Evolutionary conservation across 2,329 filamentous ascomycete genomes (phyloP).

Genomic region (Microcyclosporella mali): DNA sequence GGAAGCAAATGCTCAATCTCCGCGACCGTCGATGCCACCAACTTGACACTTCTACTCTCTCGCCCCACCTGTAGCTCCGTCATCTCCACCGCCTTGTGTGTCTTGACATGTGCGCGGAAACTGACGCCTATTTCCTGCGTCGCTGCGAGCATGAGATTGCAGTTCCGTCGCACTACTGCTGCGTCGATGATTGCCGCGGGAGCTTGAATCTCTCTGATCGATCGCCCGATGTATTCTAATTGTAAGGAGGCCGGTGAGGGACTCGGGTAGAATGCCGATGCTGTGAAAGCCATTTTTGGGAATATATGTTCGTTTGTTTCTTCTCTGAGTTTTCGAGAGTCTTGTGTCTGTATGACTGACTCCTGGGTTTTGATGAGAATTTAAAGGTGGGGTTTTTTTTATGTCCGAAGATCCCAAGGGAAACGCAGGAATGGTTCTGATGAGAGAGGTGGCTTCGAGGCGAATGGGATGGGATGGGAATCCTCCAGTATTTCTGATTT

Average conservation of each 20-base stretch:
- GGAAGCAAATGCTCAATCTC: constrained; percentile 64
- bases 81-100: constrained; percentile 53
- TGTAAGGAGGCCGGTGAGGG: constrained; percentile 30
- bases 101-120: not conserved
- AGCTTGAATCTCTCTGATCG: constrained; percentile 54
- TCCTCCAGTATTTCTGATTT: no score
- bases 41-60: constrained; percentile 46
- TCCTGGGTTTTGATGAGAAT: no score
- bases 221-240: constrained; percentile 52
- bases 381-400: no score
- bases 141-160: constrained; percentile 70
- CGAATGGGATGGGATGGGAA: no score
- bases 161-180: constrained; percentile 61
- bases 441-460: no score
- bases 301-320: not conserved
- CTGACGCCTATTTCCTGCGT: constrained; percentile 63
- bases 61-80: constrained; percentile 64
- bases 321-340: not conserved
- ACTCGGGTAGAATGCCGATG: constrained; percentile 28
- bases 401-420: no score
- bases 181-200: constrained; percentile 65
- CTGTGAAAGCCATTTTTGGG: constrained; percentile 6
- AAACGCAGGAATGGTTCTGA: no score
- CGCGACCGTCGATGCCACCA: constrained; percentile 68
- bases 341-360: no score